These are phyloP conservation scores for Marasmius oreades DNA, from an alignment of 1,284 basidiomycete genomes.

Conservation along the genomic window DNA sequence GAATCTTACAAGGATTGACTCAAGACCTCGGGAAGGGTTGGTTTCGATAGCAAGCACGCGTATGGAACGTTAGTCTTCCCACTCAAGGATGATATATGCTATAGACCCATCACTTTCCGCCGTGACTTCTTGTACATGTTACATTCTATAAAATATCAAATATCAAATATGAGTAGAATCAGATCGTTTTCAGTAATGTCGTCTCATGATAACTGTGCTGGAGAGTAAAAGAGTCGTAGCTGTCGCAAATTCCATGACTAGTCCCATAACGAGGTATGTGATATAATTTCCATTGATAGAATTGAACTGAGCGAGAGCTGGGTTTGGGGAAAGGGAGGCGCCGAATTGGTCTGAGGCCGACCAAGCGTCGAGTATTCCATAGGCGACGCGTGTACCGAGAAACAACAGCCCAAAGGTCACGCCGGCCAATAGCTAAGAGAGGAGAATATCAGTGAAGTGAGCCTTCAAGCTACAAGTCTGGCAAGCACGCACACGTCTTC, in stretches of 20 bases:
- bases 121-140: no score
- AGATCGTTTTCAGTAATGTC: neutral
- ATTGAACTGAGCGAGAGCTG: conserved; percentile 48
- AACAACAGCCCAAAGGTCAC: conserved; percentile 54
- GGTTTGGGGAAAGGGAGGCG: conserved; percentile 30
- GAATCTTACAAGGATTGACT: no score
- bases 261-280: conserved; percentile 50
- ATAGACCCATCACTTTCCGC: no score
- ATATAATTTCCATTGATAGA: conserved; percentile 50
- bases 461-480: neutral
- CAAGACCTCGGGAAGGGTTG: no score
- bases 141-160: no score
- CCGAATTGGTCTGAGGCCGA: conserved; percentile 47
- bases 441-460: conserved; percentile 11
- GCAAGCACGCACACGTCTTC: conserved; percentile 35
- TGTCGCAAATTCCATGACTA: conserved; percentile 55
- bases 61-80: no score
- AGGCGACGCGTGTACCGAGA: conserved; percentile 53
- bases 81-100: no score
- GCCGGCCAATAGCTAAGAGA: conserved; percentile 47
- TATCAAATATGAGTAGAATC: no score
- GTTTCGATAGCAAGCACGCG: no score
- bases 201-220: conserved; percentile 24
- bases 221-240: conserved; percentile 46
- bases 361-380: conserved; percentile 50